Conservation (phyloP, 345 rosid species). For the Carallia pectinifolia region DNA sequence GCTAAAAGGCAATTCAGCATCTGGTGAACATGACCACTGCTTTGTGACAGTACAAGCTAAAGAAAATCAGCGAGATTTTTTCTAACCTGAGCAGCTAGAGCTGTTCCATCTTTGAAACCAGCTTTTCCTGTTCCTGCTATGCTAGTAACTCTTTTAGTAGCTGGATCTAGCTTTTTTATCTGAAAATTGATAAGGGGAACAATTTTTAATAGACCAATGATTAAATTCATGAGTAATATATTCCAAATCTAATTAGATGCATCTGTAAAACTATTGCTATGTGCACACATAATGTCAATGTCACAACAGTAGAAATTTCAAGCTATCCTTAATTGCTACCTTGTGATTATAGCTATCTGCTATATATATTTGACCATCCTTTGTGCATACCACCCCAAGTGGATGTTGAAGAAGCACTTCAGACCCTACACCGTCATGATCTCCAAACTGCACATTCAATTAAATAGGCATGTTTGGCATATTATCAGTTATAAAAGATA, state of each 20-base stretch:
- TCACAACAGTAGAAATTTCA: neutral
- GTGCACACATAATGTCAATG: neutral
- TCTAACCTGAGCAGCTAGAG: constrained; percentile 69
- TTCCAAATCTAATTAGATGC: neutral
- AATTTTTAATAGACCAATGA: neutral
- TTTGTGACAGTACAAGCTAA: neutral
- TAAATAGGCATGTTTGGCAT: neutral
- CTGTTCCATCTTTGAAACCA: constrained; percentile 82
- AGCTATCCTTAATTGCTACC: constrained; percentile 33
- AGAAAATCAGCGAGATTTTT: constrained; percentile 4
- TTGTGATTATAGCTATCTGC: constrained; percentile 96
- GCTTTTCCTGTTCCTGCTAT: constrained; percentile 94
- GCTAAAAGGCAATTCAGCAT: neutral
- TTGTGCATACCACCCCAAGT: constrained; percentile 70
- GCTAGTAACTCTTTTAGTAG: constrained; percentile 65
- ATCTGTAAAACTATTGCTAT: neutral
- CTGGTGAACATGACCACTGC: neutral
- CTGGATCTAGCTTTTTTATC: constrained; percentile 87
- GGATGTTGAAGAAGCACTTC: constrained; percentile 97
- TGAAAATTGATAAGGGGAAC: constrained; percentile 29
- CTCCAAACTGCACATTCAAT: constrained; percentile 72
- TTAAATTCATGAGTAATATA: neutral
- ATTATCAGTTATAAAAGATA: neutral
- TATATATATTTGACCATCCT: constrained; percentile 68
- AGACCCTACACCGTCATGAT: constrained; percentile 80